These are phyloP conservation scores for Penicillium olsonii DNA, from an alignment of 2,329 filamentous ascomycete genomes.

Conservation along the genomic window DNA sequence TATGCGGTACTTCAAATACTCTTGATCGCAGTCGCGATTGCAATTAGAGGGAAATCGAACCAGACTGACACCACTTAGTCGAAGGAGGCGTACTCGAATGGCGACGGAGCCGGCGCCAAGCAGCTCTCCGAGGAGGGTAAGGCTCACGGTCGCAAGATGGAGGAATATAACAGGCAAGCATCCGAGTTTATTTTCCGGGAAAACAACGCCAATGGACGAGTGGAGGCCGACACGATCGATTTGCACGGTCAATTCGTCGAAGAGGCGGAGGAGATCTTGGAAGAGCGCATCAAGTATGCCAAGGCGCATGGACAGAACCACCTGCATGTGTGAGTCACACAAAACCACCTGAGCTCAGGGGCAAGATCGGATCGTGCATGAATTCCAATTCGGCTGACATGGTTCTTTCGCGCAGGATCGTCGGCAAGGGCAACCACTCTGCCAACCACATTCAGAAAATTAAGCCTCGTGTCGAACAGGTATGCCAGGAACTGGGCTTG, in stretches of 20 bases:
- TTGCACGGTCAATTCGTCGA: slow-evolving; percentile 93
- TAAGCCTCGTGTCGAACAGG: slow-evolving; percentile 87
- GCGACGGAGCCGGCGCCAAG: slow-evolving; percentile 83
- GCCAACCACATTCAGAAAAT: slow-evolving; percentile 83
- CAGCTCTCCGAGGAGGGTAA: slow-evolving; percentile 83
- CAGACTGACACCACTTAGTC: slow-evolving; percentile 47
- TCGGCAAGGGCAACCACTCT: slow-evolving; percentile 92
- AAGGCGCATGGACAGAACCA: slow-evolving; percentile 73
- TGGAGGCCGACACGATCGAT: slow-evolving; percentile 82
- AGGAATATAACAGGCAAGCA: slow-evolving; percentile 86
- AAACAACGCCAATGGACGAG: slow-evolving; percentile 79
- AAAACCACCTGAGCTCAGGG: background rate
- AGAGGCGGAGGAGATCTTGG: slow-evolving; percentile 88
- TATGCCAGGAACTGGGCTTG: slow-evolving; percentile 80
- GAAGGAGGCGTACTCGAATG: slow-evolving; percentile 74
- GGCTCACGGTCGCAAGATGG: slow-evolving; percentile 77
- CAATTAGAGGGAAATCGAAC: background rate
- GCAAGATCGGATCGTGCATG: background rate
- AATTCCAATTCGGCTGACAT: background rate
- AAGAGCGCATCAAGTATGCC: slow-evolving; percentile 79
- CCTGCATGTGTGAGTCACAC: slow-evolving; percentile 69
- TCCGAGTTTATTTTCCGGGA: slow-evolving; percentile 93
- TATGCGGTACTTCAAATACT: slow-evolving; percentile 37
- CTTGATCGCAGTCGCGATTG: background rate
- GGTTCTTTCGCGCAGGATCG: slow-evolving; percentile 58